Base-by-base conservation (phyloP, 306 rosid species). In the Begonia masoniana region DNA sequence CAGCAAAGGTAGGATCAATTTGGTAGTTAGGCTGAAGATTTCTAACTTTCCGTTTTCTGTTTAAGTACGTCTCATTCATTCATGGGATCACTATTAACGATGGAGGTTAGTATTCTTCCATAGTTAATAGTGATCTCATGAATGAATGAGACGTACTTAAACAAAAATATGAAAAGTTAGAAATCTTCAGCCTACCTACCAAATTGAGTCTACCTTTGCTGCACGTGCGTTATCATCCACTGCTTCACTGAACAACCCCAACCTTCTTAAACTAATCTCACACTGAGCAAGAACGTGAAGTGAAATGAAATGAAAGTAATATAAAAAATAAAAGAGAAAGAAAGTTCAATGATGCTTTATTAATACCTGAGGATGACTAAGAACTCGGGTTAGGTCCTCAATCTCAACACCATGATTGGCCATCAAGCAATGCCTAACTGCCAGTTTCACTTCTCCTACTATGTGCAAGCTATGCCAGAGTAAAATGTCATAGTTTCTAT, bases 261-360 rank as follows among this genome's bases (percentile, higher is more conserved):
- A 63, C 66, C 55, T 57, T 12, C 88, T 81, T 74, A 91, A 78
- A 8, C 86, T 86, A 79, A 75, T 61, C 82, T 91, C 99, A 70
- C 99, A 91, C 78, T 91, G 99, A 71, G 88, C 88, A 62, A 91
- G 99, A 81, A 96, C 99, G 96, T 91, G 39, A 64, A 67, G 72
- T 62, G 56, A 49, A 51, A 5, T 62, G 56, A 49, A 51, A 5
- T 10, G 49, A 45, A 45, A 0, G 13, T 45, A 45, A 45, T 3
- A 12, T 10, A 45, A 45, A 0, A 45, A n/a, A 45, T 3, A 45
- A 45, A 45, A 35, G 15, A 24, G 16, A 7, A 35, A 26, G 43
- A 61, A 69, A 63, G 47, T 45, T 39, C 50, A 63, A 70, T 60
- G 31, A 42, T 31, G 41, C 60, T 31, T 42, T 36, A 56, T 52